Percentiles rank a stretch among this genome's conserved stretches.
phyloP scores from a whole-genome alignment of 2,329 filamentous ascomycete genomes.

The Aureobasidium sp. region DNA sequence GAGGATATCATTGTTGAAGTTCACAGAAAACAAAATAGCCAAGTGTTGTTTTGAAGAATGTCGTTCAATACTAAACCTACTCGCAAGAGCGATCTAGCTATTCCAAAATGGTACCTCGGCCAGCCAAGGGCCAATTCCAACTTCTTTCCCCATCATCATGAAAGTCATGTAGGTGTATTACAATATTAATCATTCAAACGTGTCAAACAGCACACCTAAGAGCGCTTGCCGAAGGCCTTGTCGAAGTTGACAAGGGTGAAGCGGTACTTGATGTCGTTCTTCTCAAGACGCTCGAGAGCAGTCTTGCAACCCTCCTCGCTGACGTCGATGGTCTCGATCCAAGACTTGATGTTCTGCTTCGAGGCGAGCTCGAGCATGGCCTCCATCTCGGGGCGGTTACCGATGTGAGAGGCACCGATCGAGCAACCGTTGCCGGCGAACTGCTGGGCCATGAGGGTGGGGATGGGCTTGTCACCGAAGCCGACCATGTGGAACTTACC shows the following conservation, averaged over 20 bases:
- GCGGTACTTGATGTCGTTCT: constrained; percentile 63
- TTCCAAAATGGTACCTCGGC: constrained; percentile 1
- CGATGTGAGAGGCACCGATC: constrained; percentile 43
- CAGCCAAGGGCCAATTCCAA: constrained; percentile 7
- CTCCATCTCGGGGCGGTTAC: constrained; percentile 40
- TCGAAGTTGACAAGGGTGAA: constrained; percentile 57
- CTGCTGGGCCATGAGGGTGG: constrained; percentile 62
- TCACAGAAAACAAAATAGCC: no score
- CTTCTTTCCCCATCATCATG: neutral
- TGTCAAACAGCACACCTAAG: constrained; percentile 17
- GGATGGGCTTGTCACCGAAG: constrained; percentile 66
- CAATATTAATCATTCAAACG: constrained; percentile 9
- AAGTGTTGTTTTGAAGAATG: neutral
- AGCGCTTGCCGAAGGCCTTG: constrained; percentile 52
- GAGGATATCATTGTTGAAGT: no score
- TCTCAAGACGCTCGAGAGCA: constrained; percentile 59
- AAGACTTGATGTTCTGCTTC: constrained; percentile 44
- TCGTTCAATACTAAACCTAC: neutral
- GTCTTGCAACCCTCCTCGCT: constrained; percentile 60
- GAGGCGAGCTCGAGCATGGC: constrained; percentile 43
- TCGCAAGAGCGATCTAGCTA: neutral
- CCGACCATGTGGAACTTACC: constrained; percentile 73
- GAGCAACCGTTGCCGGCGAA: constrained; percentile 62
- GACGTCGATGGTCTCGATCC: constrained; percentile 61
- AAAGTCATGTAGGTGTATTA: constrained; percentile 7